These are phyloP conservation scores for Cryptococcus sp. DNA, from an alignment of 1,284 basidiomycete genomes.

Conservation along the genomic window DNA sequence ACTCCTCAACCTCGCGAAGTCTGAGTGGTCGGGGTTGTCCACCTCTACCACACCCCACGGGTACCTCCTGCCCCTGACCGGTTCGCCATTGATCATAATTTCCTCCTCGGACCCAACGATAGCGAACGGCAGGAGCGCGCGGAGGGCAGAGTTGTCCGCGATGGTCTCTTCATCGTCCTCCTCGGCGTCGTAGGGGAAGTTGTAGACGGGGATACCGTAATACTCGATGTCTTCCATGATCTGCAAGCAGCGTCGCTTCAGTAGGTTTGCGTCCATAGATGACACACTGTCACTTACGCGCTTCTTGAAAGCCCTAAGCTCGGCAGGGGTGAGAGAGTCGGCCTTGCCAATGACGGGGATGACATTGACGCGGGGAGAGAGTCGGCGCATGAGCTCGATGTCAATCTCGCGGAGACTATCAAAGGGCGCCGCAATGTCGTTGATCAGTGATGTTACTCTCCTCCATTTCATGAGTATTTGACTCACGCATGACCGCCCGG, in stretches of 20 bases:
- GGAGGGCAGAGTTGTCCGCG: constrained; percentile 91
- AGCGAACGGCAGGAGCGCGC: constrained; percentile 89
- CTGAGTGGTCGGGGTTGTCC: constrained; percentile 97
- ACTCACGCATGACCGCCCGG: constrained; percentile 77
- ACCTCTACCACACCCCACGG: constrained; percentile 99
- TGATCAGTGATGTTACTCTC: background rate
- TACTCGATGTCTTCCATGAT: constrained; percentile 99
- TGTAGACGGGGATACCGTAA: constrained; percentile 98
- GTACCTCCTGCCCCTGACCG: constrained; percentile 85
- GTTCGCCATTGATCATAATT: constrained; percentile 86
- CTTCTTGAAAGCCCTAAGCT: constrained; percentile 94
- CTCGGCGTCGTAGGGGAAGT: constrained; percentile 98
- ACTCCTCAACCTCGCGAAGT: constrained; percentile 87
- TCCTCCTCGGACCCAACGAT: constrained; percentile 98
- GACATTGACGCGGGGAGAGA: constrained; percentile 96
- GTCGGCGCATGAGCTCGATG: constrained; percentile 95
- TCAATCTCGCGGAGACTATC: constrained; percentile 92
- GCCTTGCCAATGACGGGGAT: constrained; percentile 98
- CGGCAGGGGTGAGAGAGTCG: constrained; percentile 86
- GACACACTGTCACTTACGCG: constrained; percentile 59
- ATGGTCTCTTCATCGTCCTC: constrained; percentile 99
- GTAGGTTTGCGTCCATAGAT: background rate
- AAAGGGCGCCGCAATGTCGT: constrained; percentile 22
- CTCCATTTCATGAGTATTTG: background rate
- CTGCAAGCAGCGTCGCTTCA: constrained; percentile 50